phyloP scores from a whole-genome alignment of 2,329 filamentous ascomycete genomes.

The Pyrenophora seminiperda region DNA sequence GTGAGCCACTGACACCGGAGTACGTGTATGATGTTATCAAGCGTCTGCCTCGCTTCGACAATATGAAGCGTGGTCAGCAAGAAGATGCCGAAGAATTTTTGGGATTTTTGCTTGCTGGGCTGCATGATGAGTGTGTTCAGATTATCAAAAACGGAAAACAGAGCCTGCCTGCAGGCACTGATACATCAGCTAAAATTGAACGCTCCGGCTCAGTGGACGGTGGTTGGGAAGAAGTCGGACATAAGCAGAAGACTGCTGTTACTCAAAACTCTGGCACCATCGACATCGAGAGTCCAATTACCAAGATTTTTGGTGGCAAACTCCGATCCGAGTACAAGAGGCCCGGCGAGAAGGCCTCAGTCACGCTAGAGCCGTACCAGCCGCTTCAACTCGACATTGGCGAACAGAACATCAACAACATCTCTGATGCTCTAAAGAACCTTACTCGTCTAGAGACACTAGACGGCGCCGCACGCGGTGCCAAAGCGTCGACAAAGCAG shows the following conservation, averaged over 20 bases:
- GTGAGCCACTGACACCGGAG: slow-evolving; percentile 88
- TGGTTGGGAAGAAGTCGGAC: slow-evolving; percentile 94
- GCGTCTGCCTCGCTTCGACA: slow-evolving; percentile 82
- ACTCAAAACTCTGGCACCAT: slow-evolving; percentile 83
- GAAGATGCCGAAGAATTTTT: slow-evolving; percentile 98
- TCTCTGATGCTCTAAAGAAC: slow-evolving; percentile 85
- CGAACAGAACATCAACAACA: slow-evolving; percentile 82
- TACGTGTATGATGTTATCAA: slow-evolving; percentile 95
- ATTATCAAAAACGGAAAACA: slow-evolving; percentile 66
- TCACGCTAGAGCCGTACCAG: slow-evolving; percentile 92
- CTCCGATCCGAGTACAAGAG: slow-evolving; percentile 88
- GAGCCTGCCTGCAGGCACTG: slow-evolving; percentile 31
- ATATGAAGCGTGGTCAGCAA: slow-evolving; percentile 95
- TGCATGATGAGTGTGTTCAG: slow-evolving; percentile 88
- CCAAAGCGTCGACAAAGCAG: slow-evolving; percentile 85
- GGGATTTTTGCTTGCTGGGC: slow-evolving; percentile 86
- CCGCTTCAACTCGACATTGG: slow-evolving; percentile 94
- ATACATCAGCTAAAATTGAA: slow-evolving; percentile 54
- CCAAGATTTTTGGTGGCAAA: slow-evolving; percentile 91
- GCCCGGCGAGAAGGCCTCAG: slow-evolving; percentile 84
- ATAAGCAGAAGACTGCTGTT: slow-evolving; percentile 83
- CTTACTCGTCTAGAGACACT: slow-evolving; percentile 83
- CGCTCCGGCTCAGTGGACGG: slow-evolving; percentile 57
- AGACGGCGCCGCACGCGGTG: slow-evolving; percentile 78
- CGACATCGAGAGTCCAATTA: slow-evolving; percentile 78